Conservation (phyloP, 495 filamentous ascomycete genomes). For the Aspergillus taichungensis region DNA sequence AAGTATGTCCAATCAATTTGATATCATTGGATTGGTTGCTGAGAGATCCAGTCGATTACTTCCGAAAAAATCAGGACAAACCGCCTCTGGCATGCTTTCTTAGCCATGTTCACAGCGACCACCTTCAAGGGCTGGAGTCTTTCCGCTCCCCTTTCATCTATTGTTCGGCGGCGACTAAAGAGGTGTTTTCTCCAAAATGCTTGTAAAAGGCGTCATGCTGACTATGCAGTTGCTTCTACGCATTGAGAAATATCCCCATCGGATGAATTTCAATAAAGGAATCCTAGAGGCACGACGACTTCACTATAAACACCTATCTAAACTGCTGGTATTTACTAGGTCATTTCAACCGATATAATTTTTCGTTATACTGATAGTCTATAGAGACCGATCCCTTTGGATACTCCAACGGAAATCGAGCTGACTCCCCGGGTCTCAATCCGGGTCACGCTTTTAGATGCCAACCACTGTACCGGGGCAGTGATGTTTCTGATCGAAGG, state of each 20-base stretch:
- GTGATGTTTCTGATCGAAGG: conserved; percentile 94
- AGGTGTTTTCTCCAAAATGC: conserved; percentile 35
- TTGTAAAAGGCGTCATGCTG: background rate
- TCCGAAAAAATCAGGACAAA: conserved; percentile 48
- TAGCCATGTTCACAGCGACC: conserved; percentile 89
- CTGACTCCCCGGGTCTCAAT: conserved; percentile 57
- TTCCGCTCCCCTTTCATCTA: conserved; percentile 75
- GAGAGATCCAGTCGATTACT: conserved; percentile 63
- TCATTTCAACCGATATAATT: background rate
- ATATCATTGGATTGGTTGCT: background rate
- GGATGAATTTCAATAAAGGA: conserved; percentile 70
- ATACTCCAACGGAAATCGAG: conserved; percentile 73
- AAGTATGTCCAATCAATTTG: conserved; percentile 11
- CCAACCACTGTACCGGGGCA: conserved; percentile 85
- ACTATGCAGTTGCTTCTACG: conserved; percentile 49
- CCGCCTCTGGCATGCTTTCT: conserved; percentile 74
- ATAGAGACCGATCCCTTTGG: conserved; percentile 72
- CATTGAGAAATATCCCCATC: conserved; percentile 67
- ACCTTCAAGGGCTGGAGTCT: conserved; percentile 74
- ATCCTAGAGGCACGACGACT: conserved; percentile 62
- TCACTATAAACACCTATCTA: conserved; percentile 67
- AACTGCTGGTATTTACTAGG: conserved; percentile 41
- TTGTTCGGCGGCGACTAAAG: conserved; percentile 76
- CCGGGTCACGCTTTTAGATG: conserved; percentile 77
- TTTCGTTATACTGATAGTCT: background rate